Base-by-base conservation (phyloP, 768 basidiomycete species). In the Plicaturopsis crispa region DNA sequence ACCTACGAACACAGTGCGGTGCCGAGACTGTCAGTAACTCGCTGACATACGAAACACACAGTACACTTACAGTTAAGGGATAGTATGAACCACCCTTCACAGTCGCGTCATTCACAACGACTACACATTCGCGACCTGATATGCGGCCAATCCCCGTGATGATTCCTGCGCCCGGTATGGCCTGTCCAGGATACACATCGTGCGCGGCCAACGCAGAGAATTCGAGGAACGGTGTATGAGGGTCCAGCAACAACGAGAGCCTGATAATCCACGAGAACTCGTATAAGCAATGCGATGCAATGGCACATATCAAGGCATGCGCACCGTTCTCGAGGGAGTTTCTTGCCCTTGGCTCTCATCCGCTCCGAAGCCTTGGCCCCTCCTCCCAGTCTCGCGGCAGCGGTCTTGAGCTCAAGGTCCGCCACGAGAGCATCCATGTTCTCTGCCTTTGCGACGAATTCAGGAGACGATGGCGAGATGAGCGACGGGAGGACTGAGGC, bases 51-150 rank as follows among this genome's bases (percentile, higher is more conserved):
- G n/a, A 24, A 17, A 22, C 8, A 23, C 4, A 31, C 13, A 32
- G 8, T 14, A 19, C 2, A 51, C 68, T 41, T 44, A 78, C 87
- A 12, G 88, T 91, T 35, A 92, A 59, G 16, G 89, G 91, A 53
- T 90, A 89, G 57, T 94, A 94, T 1, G 86, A 86, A 6, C 91
- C 91, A 11, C 91, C 91, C 56, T 92, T 92, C 19, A 91, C 88
- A 5, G 88, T 91, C 22, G 91, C 83, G 54, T 97, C 92, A 57
- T 96, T 97, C n/a, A 88, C 84, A 4, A 94, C 80, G 4, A 97
- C 60, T 46, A 96, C 78, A 51, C 88, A 92, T 58, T 93, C 87
- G 41, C 74, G 66, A 1, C 89, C 89, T 17, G 80, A 72, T 26
- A 92, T 78, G 21, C 85, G 67, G 2, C 84, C 84, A 43, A 83